A percentile compares a stretch with the other conserved stretches of the same genome.
Conservation (phyloP, 306 rosid species). For the Pueraria montana region DNA sequence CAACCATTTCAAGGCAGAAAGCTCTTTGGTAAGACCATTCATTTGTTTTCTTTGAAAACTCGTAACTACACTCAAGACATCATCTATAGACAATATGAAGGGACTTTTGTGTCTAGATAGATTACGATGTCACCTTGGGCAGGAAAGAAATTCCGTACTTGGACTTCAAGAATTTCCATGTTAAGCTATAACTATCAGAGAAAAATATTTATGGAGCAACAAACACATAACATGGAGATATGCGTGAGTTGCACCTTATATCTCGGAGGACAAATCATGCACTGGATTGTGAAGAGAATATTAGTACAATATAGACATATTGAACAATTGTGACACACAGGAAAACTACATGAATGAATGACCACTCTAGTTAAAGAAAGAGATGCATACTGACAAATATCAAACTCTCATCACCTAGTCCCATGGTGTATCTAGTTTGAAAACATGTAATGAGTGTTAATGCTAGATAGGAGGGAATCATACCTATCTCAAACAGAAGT, state of each 20-base stretch:
- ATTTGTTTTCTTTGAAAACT: not conserved
- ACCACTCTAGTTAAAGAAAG: conserved; percentile 27
- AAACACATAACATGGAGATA: not conserved
- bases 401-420: not conserved
- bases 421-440: not conserved
- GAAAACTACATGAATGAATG: not conserved
- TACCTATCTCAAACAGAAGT: conserved; percentile 25
- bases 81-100: conserved; percentile 29
- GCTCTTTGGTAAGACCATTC: conserved; percentile 23
- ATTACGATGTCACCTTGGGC: not conserved
- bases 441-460: conserved; percentile 2
- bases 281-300: not conserved
- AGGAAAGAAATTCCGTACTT: conserved; percentile 23
- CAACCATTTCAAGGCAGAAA: not conserved
- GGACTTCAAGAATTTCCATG: conserved; percentile 16
- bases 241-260: not conserved
- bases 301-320: not conserved
- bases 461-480: not conserved
- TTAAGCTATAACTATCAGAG: not conserved
- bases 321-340: not conserved
- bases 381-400: not conserved
- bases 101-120: not conserved
- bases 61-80: not conserved
- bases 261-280: not conserved
- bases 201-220: conserved; percentile 18